phyloP scores from a whole-genome alignment of 2,329 filamentous ascomycete species.

The Botrytis paeoniae region DNA sequence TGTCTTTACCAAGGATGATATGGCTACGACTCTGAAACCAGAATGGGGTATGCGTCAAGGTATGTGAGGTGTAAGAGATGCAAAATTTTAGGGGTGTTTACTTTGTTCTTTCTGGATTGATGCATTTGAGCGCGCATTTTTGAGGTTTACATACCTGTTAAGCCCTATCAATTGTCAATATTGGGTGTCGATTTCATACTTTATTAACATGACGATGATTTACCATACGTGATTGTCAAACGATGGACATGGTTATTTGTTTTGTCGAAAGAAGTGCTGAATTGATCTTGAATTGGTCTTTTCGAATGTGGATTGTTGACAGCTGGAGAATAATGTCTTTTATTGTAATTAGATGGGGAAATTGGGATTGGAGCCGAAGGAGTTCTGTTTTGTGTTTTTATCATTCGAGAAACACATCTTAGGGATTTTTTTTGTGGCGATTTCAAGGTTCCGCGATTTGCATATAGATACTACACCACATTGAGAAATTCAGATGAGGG shows the following conservation, averaged over 20 bases:
- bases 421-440: conserved; percentile 10
- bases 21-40: conserved; percentile 46
- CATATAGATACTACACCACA: conserved; percentile 5
- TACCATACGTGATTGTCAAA: not conserved
- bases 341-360: conserved; percentile 7
- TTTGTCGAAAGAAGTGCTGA: conserved; percentile 3
- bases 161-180: conserved; percentile 16
- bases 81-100: conserved; percentile 26
- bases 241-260: not conserved
- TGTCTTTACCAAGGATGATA: conserved; percentile 62
- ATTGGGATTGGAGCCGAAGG: conserved; percentile 9
- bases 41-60: conserved; percentile 39
- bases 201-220: not conserved
- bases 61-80: conserved; percentile 24
- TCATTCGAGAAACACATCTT: conserved; percentile 1
- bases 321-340: conserved; percentile 6
- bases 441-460: not conserved
- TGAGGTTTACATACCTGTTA: conserved; percentile 14
- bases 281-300: not conserved
- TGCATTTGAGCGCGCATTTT: conserved; percentile 36
- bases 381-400: conserved; percentile 4
- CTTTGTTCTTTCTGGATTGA: conserved; percentile 24
- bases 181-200: not conserved
- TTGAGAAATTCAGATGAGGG: not conserved
- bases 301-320: not conserved